Evolutionary conservation across 2,329 filamentous ascomycete genomes (phyloP), one percentile per base, ranked within the genome.

Genomic region (Fusarium pilosicola): DNA sequence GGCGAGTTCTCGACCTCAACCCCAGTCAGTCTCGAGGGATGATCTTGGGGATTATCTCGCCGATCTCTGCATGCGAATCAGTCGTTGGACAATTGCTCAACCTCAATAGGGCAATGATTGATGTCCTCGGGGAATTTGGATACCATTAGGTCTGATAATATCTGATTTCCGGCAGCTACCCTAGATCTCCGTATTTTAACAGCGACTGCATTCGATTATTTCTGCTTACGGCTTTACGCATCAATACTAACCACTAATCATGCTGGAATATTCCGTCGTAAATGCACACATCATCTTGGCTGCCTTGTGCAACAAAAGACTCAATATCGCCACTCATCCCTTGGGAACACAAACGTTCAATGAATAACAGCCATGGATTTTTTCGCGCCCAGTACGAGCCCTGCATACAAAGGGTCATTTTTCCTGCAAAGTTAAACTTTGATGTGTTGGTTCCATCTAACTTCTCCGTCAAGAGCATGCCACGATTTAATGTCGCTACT

Each of bases 41-140:
- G 34, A 46, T 65, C 57, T 65, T 52, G 63, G 71, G 28, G 42
- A 62, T 59, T 28, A 42, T 45, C 30, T 52, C 52, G 71, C 32
- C 45, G 71, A 74, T 74, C 71, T 22, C 56, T 48, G 38, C 34
- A 72, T 72, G 68, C 63, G 71, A 49, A 72, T 65, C 58, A 65
- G 64, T 67, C 62, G 68, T 52, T 74, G 45, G 39, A n/a, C 42
- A 30, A 59, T 65, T 46, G 52, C 51, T 56, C 71, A 62, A 52
- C 26, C 64, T 72, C 46, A 68, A 68, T 72, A 44, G 57, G 65
- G 60, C 5, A 62, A 64, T 46, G 44, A 69, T 58, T 65, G 59
- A 58, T 70, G 39, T 13, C 41, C 8, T 63, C 56, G 64, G 48
- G 64, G 45, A 62, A 68, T 63, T 55, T 49, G 26, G 15, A 65